Conservation (phyloP, 495 filamentous ascomycete species). For the Staphylotrichum longicolle region DNA sequence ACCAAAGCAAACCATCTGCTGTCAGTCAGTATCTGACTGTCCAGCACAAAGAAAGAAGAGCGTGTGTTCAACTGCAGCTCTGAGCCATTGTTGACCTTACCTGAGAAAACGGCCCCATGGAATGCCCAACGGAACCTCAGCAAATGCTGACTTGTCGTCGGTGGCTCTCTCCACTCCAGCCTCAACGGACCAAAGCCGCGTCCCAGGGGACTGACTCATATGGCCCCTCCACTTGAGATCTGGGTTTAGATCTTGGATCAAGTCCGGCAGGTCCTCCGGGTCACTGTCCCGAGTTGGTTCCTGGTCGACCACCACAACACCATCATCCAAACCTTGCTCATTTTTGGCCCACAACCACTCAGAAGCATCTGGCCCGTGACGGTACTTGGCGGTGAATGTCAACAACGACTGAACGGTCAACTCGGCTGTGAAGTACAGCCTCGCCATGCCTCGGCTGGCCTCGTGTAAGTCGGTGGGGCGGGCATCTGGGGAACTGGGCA, state of each 20-base stretch:
- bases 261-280: conserved; percentile 52
- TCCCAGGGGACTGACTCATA: conserved; percentile 66
- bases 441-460: conserved; percentile 31
- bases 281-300: conserved; percentile 21
- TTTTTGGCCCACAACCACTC: conserved; percentile 77
- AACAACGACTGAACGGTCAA: conserved; percentile 46
- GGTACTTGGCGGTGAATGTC: conserved; percentile 75
- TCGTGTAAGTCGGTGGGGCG: conserved; percentile 39
- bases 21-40: conserved; percentile 22
- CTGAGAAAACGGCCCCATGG: conserved; percentile 53
- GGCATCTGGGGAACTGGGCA: conserved; percentile 40
- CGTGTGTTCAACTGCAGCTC: background rate
- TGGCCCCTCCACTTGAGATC: conserved; percentile 56
- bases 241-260: conserved; percentile 59
- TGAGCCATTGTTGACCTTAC: conserved; percentile 26
- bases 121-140: conserved; percentile 58
- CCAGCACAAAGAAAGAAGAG: background rate
- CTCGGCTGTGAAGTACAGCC: conserved; percentile 45
- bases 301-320: conserved; percentile 55
- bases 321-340: conserved; percentile 57
- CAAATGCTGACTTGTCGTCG: conserved; percentile 55
- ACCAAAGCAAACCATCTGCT: conserved; percentile 73
- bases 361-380: conserved; percentile 46
- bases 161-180: conserved; percentile 53
- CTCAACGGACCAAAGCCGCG: conserved; percentile 67